Evolutionary conservation across 352 stramenopile genomes (phyloP), one percentile per base, ranked within the genome.

Genomic region (Saprolegnia parasitica): DNA sequence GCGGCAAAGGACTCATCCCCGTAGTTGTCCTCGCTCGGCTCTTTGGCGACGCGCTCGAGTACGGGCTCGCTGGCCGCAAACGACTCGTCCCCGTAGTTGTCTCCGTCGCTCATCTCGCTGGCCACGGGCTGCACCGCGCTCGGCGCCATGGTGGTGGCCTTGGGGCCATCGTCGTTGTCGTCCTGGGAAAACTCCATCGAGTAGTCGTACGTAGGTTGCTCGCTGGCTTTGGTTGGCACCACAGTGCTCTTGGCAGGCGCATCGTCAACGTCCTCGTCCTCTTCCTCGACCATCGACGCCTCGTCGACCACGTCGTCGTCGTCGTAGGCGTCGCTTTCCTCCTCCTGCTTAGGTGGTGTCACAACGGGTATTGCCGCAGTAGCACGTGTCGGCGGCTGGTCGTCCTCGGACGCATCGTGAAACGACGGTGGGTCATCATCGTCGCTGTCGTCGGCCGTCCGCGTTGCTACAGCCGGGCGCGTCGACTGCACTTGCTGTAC

Each of bases 141-240:
- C 18, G n/a, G 13, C 4, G 26, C 3, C 18, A 23, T 23, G 32
- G 4, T 50, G 9, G 62, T 29, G 16, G 29, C 56, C 3, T 40
- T 45, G 8, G 26, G 10, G n/a, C 16, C 13, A 35, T 35, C 29
- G 29, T 35, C 29, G 16, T 61, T 24, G 29, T 73, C 74, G 56
- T 88, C 79, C 1, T 91, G 80, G 6, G 78, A 81, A 60, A 91
- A 89, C 37, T 91, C 80, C 75, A 89, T 87, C 47, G 83, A 91
- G 68, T 89, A 91, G 65, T 89, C 76, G 50, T 84, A 88, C 20
- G 72, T 77, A 0, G 72, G 76, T 67, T 40, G 18, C 71, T 79
- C 5, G 56, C 4, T 1, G 56, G 47, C 21, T 61, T 50, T 4
- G 71, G 62, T 15, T 56, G 18, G 20, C 15, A 23, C 56, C 5